Conservation (phyloP, 129 eudicot species). For the Arctium lappa region DNA sequence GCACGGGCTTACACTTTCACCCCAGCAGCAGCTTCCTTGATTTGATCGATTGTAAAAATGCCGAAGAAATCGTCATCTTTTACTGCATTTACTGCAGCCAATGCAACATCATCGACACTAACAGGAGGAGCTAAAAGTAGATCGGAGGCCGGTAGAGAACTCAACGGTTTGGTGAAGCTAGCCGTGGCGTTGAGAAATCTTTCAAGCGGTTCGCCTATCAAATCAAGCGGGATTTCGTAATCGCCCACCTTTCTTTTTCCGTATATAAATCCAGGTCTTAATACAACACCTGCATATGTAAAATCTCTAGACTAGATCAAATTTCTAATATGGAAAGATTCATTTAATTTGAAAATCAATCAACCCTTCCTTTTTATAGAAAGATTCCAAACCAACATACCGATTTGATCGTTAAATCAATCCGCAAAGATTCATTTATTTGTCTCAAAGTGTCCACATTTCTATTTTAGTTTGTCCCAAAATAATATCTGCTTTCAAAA, state of each 20-base stretch:
- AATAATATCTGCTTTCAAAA: no score
- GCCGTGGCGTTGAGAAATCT: conserved; percentile 59
- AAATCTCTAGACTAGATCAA: not conserved
- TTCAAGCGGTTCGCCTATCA: conserved; percentile 84
- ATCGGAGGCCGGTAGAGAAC: conserved; percentile 83
- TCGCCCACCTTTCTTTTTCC: conserved; percentile 92
- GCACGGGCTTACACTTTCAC: conserved; percentile 47
- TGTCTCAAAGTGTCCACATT: no score
- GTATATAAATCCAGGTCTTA: conserved; percentile 91
- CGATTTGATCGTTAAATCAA: not conserved
- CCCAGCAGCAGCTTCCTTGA: conserved; percentile 77
- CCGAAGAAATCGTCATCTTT: conserved; percentile 89
- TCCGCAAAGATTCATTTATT: no score
- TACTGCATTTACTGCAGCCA: conserved; percentile 73
- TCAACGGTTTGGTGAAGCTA: conserved; percentile 72
- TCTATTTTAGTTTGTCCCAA: no score
- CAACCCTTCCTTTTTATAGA: not conserved
- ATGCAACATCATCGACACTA: conserved; percentile 85
- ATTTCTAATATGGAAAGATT: no score
- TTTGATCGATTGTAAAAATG: conserved; percentile 80
- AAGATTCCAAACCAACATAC: not conserved
- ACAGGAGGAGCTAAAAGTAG: conserved; percentile 83
- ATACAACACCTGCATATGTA: conserved; percentile 64
- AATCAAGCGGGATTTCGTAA: conserved; percentile 82
- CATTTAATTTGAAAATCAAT: no score